These are phyloP conservation scores for Paecilomyces formosus DNA, from an alignment of 2,329 filamentous ascomycete species.

Conservation along the genomic window DNA sequence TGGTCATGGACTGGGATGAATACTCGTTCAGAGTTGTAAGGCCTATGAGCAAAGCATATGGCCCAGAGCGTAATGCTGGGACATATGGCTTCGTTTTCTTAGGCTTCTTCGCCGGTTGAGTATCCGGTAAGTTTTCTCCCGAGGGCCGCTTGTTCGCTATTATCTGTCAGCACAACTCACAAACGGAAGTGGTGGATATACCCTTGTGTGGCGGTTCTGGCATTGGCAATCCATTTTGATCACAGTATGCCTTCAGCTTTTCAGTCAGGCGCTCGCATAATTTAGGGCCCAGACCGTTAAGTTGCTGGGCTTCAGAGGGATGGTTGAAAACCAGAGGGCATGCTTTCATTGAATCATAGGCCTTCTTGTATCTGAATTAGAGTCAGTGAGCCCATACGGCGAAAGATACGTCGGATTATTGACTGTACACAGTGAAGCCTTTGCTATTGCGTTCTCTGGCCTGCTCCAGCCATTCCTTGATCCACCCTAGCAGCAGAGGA, in stretches of 20 bases:
- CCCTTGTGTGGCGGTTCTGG: constrained; percentile 50
- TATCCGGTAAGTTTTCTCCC: constrained; percentile 20
- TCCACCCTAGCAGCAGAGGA: constrained; percentile 63
- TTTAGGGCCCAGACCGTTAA: constrained; percentile 68
- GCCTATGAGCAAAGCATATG: constrained; percentile 64
- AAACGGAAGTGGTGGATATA: constrained; percentile 10
- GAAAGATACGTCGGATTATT: neutral
- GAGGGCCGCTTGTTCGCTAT: constrained; percentile 23
- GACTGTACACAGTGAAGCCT: constrained; percentile 47
- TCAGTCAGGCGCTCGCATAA: constrained; percentile 63
- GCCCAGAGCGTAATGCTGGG: constrained; percentile 63
- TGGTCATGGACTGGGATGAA: constrained; percentile 53
- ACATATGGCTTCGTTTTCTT: constrained; percentile 59
- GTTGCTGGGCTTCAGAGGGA: constrained; percentile 62
- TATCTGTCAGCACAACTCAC: constrained; percentile 10
- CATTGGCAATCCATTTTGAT: constrained; percentile 60
- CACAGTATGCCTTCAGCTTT: constrained; percentile 49
- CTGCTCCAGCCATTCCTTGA: constrained; percentile 68
- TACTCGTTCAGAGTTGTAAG: constrained; percentile 55
- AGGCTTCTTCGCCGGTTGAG: constrained; percentile 48
- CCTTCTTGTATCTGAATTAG: constrained; percentile 58
- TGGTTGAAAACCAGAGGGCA: constrained; percentile 66
- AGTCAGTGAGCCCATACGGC: constrained; percentile 4
- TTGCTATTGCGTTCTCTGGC: constrained; percentile 64
- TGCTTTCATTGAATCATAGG: constrained; percentile 67